Base-by-base conservation (phyloP, 176 grass and related monocot species). In the Aegilops umbellulata region DNA sequence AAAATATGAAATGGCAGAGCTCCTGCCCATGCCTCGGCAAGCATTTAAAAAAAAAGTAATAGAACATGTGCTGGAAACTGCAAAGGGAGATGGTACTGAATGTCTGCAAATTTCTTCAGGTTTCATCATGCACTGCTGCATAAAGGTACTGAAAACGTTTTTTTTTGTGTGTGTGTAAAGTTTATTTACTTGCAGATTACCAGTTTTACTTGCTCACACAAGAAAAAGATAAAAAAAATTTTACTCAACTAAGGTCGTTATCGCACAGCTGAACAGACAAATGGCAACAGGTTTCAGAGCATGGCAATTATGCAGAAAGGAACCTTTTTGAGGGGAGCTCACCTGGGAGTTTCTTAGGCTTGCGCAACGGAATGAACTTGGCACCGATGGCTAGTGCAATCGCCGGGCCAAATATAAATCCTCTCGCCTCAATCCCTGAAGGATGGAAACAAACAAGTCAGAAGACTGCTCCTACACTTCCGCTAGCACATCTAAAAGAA, bases 301-400 rank as follows among this genome's bases (percentile, higher is more conserved):
- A 73, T 22, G 23, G 23, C 38, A 51, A 53, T 8, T 20, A 32
- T 53, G 23, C 1, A 62, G 8, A 30, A 7, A 31, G 20, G 16
- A 65, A 6, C n/a, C 19, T 60, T 6, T 20, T 31, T 0, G 10
- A 74, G 55, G 8, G 22, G 60, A 27, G 10, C 69, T 87, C 55
- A 98, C 96, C 93, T 41, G 96, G 96, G 35, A 98, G 92, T 62
- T 98, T 98, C 80, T 86, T 91, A 8, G 96, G 93, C 84, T 98
- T 98, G 7, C 96, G 91, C 81, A 98, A n/a, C 7, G 96, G 96
- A 78, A 98, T 94, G 83, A 98, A 98, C 46, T 98, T 98, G 26
- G 93, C 96, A 23, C 93, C 91, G 51, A 98, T 86, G 6, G 90
- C 88, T 53, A 98, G 27, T 0, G 96, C 96, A 32, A 98, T 89